Evolutionary conservation across 2,329 filamentous ascomycete genomes (phyloP).

Genomic region (Epicoccum nigrum): DNA sequence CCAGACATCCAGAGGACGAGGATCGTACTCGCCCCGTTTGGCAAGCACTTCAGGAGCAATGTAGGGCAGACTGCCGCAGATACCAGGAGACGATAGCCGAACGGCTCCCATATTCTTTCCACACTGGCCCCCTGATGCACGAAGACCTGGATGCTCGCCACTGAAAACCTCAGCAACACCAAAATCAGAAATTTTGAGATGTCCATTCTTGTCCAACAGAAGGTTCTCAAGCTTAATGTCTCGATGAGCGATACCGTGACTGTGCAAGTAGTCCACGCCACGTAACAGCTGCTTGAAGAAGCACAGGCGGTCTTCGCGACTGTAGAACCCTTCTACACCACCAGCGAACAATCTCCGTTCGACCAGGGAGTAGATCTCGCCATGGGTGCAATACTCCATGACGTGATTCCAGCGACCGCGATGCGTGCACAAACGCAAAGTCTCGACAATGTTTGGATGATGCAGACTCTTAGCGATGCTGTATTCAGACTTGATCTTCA

Average conservation of each 20-base stretch:
- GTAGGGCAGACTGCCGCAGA: slow-evolving; percentile 85
- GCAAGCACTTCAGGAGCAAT: slow-evolving; percentile 83
- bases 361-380: slow-evolving; percentile 79
- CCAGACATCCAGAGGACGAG: slow-evolving; percentile 84
- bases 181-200: slow-evolving; percentile 91
- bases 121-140: slow-evolving; percentile 74
- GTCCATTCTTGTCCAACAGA: slow-evolving; percentile 76
- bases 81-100: slow-evolving; percentile 75
- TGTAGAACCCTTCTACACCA: slow-evolving; percentile 60
- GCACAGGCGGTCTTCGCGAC: slow-evolving; percentile 73
- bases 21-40: slow-evolving; percentile 72
- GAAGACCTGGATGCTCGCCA: slow-evolving; percentile 78
- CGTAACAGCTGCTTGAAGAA: slow-evolving; percentile 89
- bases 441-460: slow-evolving; percentile 87
- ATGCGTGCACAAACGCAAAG: slow-evolving; percentile 74
- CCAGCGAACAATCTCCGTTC: slow-evolving; percentile 62
- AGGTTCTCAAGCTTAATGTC: slow-evolving; percentile 92
- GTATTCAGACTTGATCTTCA: slow-evolving; percentile 91
- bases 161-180: slow-evolving; percentile 86
- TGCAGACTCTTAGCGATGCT: slow-evolving; percentile 84
- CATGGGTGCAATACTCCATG: slow-evolving; percentile 88
- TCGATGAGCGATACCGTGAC: slow-evolving; percentile 84
- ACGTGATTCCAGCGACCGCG: slow-evolving; percentile 84
- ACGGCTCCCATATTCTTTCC: slow-evolving; percentile 74
- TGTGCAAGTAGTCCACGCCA: slow-evolving; percentile 81